Percentiles rank a stretch among this genome's conserved stretches.
Evolutionary conservation across 2,329 filamentous ascomycete species (phyloP).

Genomic region (Trichophyton equinum): DNA sequence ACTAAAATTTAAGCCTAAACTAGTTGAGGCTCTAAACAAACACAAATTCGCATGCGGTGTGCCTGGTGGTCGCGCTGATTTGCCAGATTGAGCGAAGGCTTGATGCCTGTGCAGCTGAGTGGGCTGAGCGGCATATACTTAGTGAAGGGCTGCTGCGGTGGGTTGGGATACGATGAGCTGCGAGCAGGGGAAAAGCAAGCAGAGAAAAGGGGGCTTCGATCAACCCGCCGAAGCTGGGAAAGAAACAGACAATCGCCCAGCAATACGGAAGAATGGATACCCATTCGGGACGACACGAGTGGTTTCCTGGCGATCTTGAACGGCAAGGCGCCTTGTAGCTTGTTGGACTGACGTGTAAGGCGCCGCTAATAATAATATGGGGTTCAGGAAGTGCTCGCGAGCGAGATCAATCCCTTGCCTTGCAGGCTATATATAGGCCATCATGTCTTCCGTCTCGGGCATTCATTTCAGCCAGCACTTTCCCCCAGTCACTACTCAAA

Average conservation of each 20-base stretch:
- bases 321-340: background rate
- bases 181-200: background rate
- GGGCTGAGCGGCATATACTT: slow-evolving; percentile 1
- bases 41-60: background rate
- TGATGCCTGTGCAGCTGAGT: background rate
- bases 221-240: background rate
- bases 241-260: background rate
- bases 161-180: background rate
- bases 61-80: background rate
- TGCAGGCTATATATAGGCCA: background rate
- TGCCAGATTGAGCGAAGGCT: background rate
- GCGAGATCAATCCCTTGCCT: background rate
- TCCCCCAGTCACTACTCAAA: background rate
- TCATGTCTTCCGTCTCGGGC: no score
- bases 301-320: background rate
- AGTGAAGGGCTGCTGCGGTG: background rate
- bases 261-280: background rate
- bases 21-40: background rate
- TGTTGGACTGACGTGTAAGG: background rate
- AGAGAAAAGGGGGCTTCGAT: background rate
- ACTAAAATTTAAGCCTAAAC: background rate
- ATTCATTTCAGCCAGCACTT: no score
- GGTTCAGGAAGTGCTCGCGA: background rate
- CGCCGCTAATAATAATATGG: background rate
- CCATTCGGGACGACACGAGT: background rate